phyloP scores from a whole-genome alignment of 1,284 basidiomycete species.

The Ceratorhiza oryzae-sativae region DNA sequence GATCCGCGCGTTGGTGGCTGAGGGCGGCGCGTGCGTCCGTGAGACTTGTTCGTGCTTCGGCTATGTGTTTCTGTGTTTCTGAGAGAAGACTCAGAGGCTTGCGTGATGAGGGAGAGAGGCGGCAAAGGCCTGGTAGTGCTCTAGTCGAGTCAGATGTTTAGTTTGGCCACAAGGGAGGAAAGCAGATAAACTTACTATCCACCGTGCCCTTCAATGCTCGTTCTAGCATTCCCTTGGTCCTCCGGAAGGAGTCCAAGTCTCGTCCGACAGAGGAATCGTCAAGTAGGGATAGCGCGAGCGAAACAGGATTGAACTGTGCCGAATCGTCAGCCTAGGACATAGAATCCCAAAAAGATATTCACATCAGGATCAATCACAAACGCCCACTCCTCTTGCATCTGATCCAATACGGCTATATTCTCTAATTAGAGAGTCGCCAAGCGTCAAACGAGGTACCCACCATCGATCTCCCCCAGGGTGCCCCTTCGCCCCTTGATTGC shows the following conservation, averaged over 20 bases:
- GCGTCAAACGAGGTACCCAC: constrained; percentile 41
- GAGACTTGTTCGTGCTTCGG: constrained; percentile 73
- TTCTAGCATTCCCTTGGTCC: constrained; percentile 77
- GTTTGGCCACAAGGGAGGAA: too few relatives aligned
- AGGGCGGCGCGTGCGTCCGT: constrained; percentile 80
- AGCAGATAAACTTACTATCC: constrained; percentile 66
- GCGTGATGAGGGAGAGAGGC: constrained; percentile 88
- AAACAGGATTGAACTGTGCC: constrained; percentile 86
- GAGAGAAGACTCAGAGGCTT: constrained; percentile 73
- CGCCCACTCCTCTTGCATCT: constrained; percentile 90
- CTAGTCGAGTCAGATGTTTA: too few relatives aligned
- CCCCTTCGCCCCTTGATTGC: constrained; percentile 13
- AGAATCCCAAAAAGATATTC: constrained; percentile 49
- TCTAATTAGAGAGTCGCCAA: background rate
- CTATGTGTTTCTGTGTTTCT: constrained; percentile 75
- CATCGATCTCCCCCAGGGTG: constrained; percentile 51
- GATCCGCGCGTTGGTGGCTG: constrained; percentile 79
- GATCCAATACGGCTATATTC: constrained; percentile 74
- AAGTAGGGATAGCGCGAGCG: constrained; percentile 85
- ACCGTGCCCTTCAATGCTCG: constrained; percentile 82
- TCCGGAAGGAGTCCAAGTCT: constrained; percentile 75
- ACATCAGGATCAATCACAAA: constrained; percentile 86
- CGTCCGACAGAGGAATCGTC: constrained; percentile 74
- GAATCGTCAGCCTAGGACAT: constrained; percentile 37
- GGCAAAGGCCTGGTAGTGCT: constrained; percentile 91